Evolutionary conservation across 1,139 yeast species (phyloP), one percentile per base, ranked within the genome.

Genomic region (Scheffersomyces stambukii): DNA sequence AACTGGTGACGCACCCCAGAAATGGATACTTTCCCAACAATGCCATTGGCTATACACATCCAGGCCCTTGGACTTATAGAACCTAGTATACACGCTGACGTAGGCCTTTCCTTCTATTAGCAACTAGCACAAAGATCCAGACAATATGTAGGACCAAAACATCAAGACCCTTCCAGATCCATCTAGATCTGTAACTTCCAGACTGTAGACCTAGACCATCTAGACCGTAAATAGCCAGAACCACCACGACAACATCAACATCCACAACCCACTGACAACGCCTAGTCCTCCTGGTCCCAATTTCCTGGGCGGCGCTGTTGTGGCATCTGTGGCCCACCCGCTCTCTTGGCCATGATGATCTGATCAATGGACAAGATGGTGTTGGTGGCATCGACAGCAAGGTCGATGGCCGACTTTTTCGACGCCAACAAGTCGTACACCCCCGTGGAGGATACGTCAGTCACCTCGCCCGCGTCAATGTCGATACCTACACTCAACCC

Each of bases 281-380:
- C n/a, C n/a, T 64, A 86, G 61, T 88, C 96, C 37, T 75, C 97
- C 60, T 82, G 95, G 54, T 89, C 98, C 98, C 98, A 89, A 65
- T 89, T 89, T 36, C 96, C 96, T 25, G 93, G 91, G 54, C 81
- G 78, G 44, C 80, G 83, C 52, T 84, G 95, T 46, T 78, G 72
- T 30, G 96, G 96, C 72, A 88, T 78, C 26, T 71, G 82, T 25
- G 98, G 98, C 16, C 98, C 98, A 43, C 98, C 98, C 2, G 96
- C 95, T 51, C 94, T 77, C 72, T 85, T 85, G 28, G 95, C 95
- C 85, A 85, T 86, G 52, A 84, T 84, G 49, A 85, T 85, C 64
- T 83, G 95, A 57, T 85, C 95, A 26, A 88, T 89, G 14, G 94
- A 80, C 41, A 91, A 70, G 31, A 91, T 85, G 3, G 98, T 91